Evolutionary conservation across 192 early-diverging fungal species (phyloP), one percentile per base, ranked within the genome.

Genomic region (Hyaloraphidium curvatum): DNA sequence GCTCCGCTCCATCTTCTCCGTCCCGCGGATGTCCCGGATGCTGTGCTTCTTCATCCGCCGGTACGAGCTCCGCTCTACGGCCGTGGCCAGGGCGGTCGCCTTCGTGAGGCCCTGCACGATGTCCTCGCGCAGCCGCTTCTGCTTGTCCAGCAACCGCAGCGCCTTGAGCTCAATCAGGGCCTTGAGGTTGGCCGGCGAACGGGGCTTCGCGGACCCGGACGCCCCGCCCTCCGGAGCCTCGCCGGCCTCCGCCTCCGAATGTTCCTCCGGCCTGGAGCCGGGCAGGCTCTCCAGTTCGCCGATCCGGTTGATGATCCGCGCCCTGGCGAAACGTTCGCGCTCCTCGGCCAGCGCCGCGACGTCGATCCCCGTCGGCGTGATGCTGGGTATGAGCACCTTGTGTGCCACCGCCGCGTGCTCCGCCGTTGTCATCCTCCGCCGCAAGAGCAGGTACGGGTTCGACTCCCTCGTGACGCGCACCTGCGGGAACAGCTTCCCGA

Each of bases 91-190:
- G 54, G 81, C 82, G 11, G 91, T 86, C 9, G 76, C 69, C 17
- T 76, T 77, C 3, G 70, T 65, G 55, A 91, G 71, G 41, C 78
- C 77, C 37, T 77, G 70, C 29, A 84, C 66, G 35, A 98, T 65
- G 43, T 86, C 82, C 13, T 76, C 72, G 14, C 85, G 76, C 39
- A 87, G 54, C 62, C 67, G 67, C 55, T 74, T 77, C 64, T 91
- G 89, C 62, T 83, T 83, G 37, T 80, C 70, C 35, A 85, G 62
- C 31, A 97, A 65, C 39, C 76, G 67, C 27, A 97, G 70, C 9
- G 78, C 65, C 66, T 93, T 94, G 58, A 93, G 67, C 71, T 97
- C 93, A 50, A 91, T 84, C 5, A 87, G 59, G 7, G 84, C 83
- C 52, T 76, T 72, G 1, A 92, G 56, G 54, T 90, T 87, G 22